Evolutionary conservation across 2,329 filamentous ascomycete genomes (phyloP), one percentile per base, ranked within the genome.

Genomic region (Trichoderma sp.): DNA sequence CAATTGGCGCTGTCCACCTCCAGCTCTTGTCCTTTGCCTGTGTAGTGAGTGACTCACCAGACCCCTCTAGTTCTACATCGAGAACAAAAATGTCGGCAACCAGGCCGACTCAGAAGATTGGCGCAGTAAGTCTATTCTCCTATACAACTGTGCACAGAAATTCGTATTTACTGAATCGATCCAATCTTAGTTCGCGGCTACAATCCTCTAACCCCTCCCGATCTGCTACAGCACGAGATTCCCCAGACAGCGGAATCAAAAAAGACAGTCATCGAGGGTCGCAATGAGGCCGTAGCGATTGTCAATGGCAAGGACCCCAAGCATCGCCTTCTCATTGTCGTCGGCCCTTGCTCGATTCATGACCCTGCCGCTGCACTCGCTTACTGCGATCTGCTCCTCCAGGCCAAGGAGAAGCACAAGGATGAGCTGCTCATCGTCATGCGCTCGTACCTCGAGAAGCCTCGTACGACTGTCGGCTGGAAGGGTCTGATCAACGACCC

Each of bases 401-500:
- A 89, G 79, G 86, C 97, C 78, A 95, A 95, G 83, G 89, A 95
- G 80, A 96, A 97, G 85, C 92, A 97, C 85, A 88, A 92, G 81
- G 88, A 95, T 78, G 94, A 98, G 80, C 88, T 99, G 47, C 87
- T 97, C 77, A 96, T 99, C 76, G 92, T 99, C 73, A 99, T 99
- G 96, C 93, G 96, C 77, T 93, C 94, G 74, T 99, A 99, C 88
- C 90, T 99, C 73, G 96, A 99, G 88, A 99, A 99, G 88, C 96
- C 96, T 26, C 91, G 96, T 75, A 99, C 96, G 32, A 99, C 96
- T 0, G 94, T 99, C 32, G 96, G 96, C 76, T 99, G 96, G 96
- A 99, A 99, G 86, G 96, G 96, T 64, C 86, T 99, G 77, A 97
- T 99, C 85, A 98, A 99, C 81, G 96, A 99, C 83, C 96, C 96